A percentile compares a stretch with the other conserved stretches of the same genome.
Evolutionary conservation across 805 yeast species (phyloP).

Genomic region (Tetrapisispora namnaoensis): DNA sequence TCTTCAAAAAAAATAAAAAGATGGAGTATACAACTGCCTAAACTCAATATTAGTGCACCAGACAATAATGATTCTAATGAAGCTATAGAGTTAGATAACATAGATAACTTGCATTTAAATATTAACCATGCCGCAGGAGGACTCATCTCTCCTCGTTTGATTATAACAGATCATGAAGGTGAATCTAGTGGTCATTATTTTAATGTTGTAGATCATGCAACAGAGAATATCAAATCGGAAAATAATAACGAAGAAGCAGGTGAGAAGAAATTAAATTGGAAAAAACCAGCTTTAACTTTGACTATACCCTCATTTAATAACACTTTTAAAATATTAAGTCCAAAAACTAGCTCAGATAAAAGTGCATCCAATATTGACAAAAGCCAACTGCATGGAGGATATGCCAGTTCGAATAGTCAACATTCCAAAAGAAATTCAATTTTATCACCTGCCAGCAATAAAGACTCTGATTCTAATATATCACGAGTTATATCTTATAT

Average conservation of each 20-base stretch:
- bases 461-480: conserved; percentile 16
- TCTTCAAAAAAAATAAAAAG: not conserved
- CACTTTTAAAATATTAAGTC: not conserved
- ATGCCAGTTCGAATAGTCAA: not conserved
- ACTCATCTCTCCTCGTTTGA: not conserved
- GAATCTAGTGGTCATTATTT: not conserved
- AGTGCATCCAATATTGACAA: not conserved
- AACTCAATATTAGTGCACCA: not conserved
- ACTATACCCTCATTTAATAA: conserved; percentile 1
- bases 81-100: not conserved
- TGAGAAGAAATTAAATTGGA: not conserved
- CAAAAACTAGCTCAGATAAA: not conserved
- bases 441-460: not conserved
- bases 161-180: not conserved
- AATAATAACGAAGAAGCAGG: not conserved
- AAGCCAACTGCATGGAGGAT: not conserved
- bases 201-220: not conserved
- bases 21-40: not conserved
- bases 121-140: not conserved
- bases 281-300: not conserved
- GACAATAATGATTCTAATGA: not conserved
- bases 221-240: not conserved
- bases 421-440: not conserved
- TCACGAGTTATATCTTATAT: conserved; percentile 24
- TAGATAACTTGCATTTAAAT: not conserved